Evolutionary conservation across 108 stramenopile genomes (phyloP).

Genomic region (Cyclotella atomus): DNA sequence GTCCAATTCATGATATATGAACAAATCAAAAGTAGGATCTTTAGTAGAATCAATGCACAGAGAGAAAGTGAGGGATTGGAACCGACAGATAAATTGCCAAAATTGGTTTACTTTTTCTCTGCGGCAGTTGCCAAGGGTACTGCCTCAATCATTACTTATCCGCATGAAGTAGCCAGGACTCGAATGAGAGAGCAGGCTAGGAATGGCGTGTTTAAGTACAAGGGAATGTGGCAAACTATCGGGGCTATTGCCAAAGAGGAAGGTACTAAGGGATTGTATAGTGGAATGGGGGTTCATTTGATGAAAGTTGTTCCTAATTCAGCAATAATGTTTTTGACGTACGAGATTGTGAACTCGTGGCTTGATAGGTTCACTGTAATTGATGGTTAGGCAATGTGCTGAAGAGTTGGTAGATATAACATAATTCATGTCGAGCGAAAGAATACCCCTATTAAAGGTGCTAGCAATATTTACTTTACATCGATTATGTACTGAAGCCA

Average conservation of each 20-base stretch:
- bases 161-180: slow-evolving; percentile 95
- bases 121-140: slow-evolving; percentile 86
- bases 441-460: not conserved
- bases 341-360: slow-evolving; percentile 78
- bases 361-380: slow-evolving; percentile 65
- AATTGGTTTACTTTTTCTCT: slow-evolving; percentile 68
- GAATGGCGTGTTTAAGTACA: slow-evolving; percentile 91
- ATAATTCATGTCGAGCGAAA: too few relatives aligned
- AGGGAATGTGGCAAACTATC: slow-evolving; percentile 92
- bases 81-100: slow-evolving; percentile 70
- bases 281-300: slow-evolving; percentile 93
- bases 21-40: slow-evolving; percentile 75
- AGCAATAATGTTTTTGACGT: slow-evolving; percentile 92
- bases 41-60: slow-evolving; percentile 57
- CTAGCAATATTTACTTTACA: slow-evolving; percentile 10
- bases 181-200: slow-evolving; percentile 90
- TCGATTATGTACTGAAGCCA: not conserved
- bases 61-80: slow-evolving; percentile 58
- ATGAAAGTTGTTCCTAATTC: slow-evolving; percentile 94
- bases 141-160: slow-evolving; percentile 88
- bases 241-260: slow-evolving; percentile 88
- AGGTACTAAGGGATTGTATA: slow-evolving; percentile 80
- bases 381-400: slow-evolving; percentile 13
- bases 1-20: slow-evolving; percentile 93
- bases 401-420: too few relatives aligned